A percentile compares a stretch with the other conserved stretches of the same genome.
Evolutionary conservation across 495 filamentous ascomycete genomes (phyloP).

Genomic region (Xylaria bambusicola): DNA sequence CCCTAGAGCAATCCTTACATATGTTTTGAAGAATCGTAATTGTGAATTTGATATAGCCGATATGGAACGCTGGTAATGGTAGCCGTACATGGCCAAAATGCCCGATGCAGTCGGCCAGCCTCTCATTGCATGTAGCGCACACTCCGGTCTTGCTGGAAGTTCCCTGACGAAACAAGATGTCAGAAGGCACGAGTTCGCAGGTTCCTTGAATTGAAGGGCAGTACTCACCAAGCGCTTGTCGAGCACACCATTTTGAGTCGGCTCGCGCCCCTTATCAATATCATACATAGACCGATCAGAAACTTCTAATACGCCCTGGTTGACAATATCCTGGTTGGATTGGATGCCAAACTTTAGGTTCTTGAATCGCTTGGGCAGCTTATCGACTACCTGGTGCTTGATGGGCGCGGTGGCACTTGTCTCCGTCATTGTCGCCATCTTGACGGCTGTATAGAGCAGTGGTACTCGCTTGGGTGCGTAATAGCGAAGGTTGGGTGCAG

Average conservation of each 20-base stretch:
- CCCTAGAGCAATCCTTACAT: slow-evolving; percentile 82
- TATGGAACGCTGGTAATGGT: slow-evolving; percentile 88
- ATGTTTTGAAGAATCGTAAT: slow-evolving; percentile 88
- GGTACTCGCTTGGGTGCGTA: too few relatives aligned
- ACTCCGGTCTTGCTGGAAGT: slow-evolving; percentile 72
- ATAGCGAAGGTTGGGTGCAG: too few relatives aligned
- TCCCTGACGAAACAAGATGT: slow-evolving; percentile 52
- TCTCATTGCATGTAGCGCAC: slow-evolving; percentile 81
- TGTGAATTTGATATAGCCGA: slow-evolving; percentile 91
- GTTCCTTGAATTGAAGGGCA: slow-evolving; percentile 5
- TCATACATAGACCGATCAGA: slow-evolving; percentile 90
- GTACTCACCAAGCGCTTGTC: slow-evolving; percentile 69
- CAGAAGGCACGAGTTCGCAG: slow-evolving; percentile 6
- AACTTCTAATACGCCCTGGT: slow-evolving; percentile 89
- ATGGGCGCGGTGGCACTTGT: slow-evolving; percentile 39
- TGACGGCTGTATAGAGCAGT: slow-evolving; percentile 3
- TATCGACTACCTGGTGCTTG: slow-evolving; percentile 89
- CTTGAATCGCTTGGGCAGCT: slow-evolving; percentile 84
- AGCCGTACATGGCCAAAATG: slow-evolving; percentile 93
- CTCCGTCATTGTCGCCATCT: slow-evolving; percentile 25
- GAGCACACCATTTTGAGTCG: slow-evolving; percentile 79
- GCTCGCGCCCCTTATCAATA: slow-evolving; percentile 67
- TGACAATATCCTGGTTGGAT: slow-evolving; percentile 91
- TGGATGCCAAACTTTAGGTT: slow-evolving; percentile 92
- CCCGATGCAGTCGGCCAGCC: slow-evolving; percentile 79